These are phyloP conservation scores for Achaetomium macrosporum DNA, from an alignment of 2,329 filamentous ascomycete species.

Conservation along the genomic window DNA sequence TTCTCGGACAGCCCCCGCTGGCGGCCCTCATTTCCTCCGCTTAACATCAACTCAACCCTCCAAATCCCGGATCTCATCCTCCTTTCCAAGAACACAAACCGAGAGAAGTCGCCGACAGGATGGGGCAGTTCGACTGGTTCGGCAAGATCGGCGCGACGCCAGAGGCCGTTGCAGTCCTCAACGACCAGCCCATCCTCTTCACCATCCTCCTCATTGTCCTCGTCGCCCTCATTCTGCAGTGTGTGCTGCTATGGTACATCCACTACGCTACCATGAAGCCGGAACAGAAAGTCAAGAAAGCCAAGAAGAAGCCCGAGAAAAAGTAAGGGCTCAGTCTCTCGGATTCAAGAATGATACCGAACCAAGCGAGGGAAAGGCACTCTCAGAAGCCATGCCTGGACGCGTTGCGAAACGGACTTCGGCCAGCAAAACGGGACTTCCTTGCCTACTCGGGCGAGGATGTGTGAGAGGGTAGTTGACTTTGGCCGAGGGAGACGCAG, in stretches of 20 bases:
- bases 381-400: no score
- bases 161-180: conserved; percentile 53
- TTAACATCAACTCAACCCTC: neutral
- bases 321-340: conserved; percentile 18
- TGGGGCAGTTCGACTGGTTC: conserved; percentile 54
- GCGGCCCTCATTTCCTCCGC: neutral
- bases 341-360: neutral
- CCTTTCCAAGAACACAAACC: neutral
- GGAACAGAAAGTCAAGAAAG: conserved; percentile 52
- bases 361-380: no score
- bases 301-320: conserved; percentile 35
- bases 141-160: conserved; percentile 50
- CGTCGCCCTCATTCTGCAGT: conserved; percentile 42
- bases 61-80: neutral
- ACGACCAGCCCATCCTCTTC: conserved; percentile 56
- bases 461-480: no score
- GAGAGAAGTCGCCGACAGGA: conserved; percentile 19
- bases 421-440: neutral
- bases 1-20: neutral
- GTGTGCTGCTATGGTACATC: conserved; percentile 50
- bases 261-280: conserved; percentile 56
- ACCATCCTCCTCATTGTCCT: conserved; percentile 51
- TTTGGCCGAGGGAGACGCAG: neutral
- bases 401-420: neutral
- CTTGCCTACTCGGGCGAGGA: neutral